Conservation (phyloP, 169 alveolate genomes). For the Miamiensis avidus region DNA sequence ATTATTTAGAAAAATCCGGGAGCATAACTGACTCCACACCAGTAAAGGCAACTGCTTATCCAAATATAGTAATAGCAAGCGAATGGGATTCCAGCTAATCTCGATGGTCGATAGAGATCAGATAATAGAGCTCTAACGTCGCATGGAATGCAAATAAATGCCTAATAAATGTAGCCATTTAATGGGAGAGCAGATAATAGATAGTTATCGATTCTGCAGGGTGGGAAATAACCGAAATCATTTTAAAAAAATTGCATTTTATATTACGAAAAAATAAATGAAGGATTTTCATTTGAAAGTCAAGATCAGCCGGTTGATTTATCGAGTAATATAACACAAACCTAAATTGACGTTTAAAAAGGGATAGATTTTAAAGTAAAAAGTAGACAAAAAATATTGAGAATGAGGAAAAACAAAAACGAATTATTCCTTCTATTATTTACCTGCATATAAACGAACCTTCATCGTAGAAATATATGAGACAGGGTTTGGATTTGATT, state of each 20-base stretch:
- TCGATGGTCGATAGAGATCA: background rate
- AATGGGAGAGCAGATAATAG: background rate
- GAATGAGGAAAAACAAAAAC: background rate
- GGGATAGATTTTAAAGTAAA: background rate
- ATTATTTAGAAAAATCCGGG: background rate
- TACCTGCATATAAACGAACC: background rate
- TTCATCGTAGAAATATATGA: too few species aligned
- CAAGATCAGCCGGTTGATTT: background rate
- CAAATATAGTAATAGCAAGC: background rate
- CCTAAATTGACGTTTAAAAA: background rate
- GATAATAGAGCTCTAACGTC: background rate
- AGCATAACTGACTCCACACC: background rate
- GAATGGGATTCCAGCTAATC: background rate
- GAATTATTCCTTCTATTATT: background rate
- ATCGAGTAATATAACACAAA: background rate
- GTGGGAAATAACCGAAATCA: background rate
- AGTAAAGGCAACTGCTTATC: background rate
- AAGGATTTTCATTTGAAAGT: background rate
- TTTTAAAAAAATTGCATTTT: too few species aligned
- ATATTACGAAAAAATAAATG: background rate
- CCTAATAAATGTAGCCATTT: background rate
- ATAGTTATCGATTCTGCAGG: background rate
- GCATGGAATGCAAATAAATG: background rate
- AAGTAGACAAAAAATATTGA: background rate
- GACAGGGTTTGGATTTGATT: background rate